phyloP scores from a whole-genome alignment of 2,329 filamentous ascomycete genomes.

The Cytospora schulzeri region DNA sequence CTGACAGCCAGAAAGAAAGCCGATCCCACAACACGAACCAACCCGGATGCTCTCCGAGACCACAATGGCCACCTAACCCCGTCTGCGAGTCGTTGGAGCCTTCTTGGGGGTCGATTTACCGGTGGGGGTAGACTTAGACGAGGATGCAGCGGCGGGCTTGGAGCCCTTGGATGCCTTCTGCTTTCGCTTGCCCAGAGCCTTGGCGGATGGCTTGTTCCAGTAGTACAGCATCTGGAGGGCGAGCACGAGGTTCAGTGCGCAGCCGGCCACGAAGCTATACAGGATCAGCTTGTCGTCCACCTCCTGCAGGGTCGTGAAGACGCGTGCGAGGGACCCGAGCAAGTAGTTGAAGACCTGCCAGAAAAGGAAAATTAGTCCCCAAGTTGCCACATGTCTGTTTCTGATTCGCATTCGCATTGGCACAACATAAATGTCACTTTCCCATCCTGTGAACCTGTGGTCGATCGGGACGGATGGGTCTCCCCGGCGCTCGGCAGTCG shows the following conservation, averaged over 20 bases:
- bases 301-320: constrained; percentile 97
- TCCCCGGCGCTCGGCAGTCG: neutral
- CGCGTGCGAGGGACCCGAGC: constrained; percentile 84
- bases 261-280: constrained; percentile 91
- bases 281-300: constrained; percentile 96
- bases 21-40: constrained; percentile 3
- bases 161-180: constrained; percentile 32
- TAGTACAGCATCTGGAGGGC: constrained; percentile 93
- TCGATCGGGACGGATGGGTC: neutral
- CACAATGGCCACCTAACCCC: constrained; percentile 36
- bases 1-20: constrained; percentile 6
- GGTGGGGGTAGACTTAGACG: constrained; percentile 33
- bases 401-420: neutral
- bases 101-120: constrained; percentile 36
- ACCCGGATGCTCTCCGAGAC: constrained; percentile 2
- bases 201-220: constrained; percentile 69
- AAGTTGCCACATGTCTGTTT: neutral
- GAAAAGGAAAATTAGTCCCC: constrained; percentile 24
- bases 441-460: neutral
- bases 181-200: constrained; percentile 45
- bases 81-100: constrained; percentile 46
- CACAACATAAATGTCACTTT: neutral
- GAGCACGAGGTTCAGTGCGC: constrained; percentile 83
- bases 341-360: constrained; percentile 98
- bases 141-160: constrained; percentile 28